phyloP scores from a whole-genome alignment of 768 basidiomycete species.

The Galerina sulciceps region DNA sequence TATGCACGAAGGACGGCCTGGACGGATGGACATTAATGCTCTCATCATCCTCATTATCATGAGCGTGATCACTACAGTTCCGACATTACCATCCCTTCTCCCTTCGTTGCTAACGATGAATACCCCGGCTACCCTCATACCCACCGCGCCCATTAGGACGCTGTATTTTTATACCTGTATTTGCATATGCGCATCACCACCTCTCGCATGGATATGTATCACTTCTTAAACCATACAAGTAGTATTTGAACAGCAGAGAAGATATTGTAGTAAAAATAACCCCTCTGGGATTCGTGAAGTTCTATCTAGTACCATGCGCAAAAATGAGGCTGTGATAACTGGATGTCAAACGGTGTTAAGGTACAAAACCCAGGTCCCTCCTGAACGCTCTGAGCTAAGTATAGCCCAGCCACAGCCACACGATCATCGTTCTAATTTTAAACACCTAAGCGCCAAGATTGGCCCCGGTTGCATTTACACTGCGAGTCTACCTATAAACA shows the following conservation, averaged over 20 bases:
- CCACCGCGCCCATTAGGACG: slow-evolving; percentile 11
- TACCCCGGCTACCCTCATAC: slow-evolving; percentile 28
- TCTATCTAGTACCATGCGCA: background rate
- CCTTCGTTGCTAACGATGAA: slow-evolving; percentile 12
- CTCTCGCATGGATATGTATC: background rate
- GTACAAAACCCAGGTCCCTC: too few relatives aligned
- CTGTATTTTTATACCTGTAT: slow-evolving; percentile 1
- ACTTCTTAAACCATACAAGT: background rate
- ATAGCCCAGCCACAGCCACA: background rate
- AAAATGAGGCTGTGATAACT: background rate
- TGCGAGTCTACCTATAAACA: too few relatives aligned
- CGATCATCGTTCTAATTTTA: too few relatives aligned
- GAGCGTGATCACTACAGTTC: slow-evolving; percentile 4
- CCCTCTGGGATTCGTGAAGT: background rate
- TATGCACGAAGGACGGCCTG: slow-evolving; percentile 31
- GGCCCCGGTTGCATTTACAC: too few relatives aligned
- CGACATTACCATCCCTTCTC: slow-evolving; percentile 4
- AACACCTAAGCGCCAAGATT: too few relatives aligned
- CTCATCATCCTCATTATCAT: slow-evolving; percentile 9
- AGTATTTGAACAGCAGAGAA: background rate
- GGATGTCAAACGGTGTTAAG: background rate
- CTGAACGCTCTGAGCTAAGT: background rate
- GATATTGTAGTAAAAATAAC: background rate
- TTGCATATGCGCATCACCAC: too few relatives aligned
- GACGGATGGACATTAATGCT: slow-evolving; percentile 42